Conservation (phyloP, 495 filamentous ascomycete species). For the Penicillium steckii region DNA sequence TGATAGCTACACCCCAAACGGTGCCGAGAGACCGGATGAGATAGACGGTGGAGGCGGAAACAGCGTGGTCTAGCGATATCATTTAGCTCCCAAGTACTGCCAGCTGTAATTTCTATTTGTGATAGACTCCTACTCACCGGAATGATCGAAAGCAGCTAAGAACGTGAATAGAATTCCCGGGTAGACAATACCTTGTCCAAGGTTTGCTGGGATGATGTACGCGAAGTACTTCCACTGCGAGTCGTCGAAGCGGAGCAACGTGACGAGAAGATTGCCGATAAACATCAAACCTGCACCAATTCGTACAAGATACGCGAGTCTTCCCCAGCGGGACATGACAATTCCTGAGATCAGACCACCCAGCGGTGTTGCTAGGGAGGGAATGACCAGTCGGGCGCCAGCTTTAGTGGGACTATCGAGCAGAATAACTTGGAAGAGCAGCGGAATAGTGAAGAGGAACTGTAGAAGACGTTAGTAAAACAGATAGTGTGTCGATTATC, state of each 20-base stretch:
- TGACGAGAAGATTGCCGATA: conserved; percentile 56
- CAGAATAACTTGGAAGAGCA: conserved; percentile 64
- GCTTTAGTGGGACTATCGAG: conserved; percentile 61
- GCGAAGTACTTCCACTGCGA: conserved; percentile 61
- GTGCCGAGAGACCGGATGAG: conserved; percentile 62
- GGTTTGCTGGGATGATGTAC: conserved; percentile 62
- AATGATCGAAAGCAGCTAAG: conserved; percentile 61
- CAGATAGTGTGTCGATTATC: no score
- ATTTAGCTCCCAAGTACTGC: not conserved
- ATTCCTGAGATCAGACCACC: conserved; percentile 60
- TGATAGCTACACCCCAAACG: conserved; percentile 64
- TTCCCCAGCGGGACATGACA: conserved; percentile 65
- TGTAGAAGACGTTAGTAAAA: conserved; percentile 16
- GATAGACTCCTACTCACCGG: conserved; percentile 38
- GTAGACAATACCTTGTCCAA: conserved; percentile 65
- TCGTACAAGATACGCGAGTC: conserved; percentile 53
- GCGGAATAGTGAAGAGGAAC: conserved; percentile 65
- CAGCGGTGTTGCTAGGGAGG: conserved; percentile 60
- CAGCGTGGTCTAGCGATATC: conserved; percentile 54
- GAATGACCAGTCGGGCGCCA: conserved; percentile 57
- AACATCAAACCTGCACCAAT: conserved; percentile 57
- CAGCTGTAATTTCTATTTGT: not conserved
- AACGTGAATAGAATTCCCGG: conserved; percentile 63
- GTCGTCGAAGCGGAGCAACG: conserved; percentile 55
- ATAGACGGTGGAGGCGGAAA: conserved; percentile 62